Conservation (phyloP, 768 basidiomycete genomes). For the Lepiota venenata region DNA sequence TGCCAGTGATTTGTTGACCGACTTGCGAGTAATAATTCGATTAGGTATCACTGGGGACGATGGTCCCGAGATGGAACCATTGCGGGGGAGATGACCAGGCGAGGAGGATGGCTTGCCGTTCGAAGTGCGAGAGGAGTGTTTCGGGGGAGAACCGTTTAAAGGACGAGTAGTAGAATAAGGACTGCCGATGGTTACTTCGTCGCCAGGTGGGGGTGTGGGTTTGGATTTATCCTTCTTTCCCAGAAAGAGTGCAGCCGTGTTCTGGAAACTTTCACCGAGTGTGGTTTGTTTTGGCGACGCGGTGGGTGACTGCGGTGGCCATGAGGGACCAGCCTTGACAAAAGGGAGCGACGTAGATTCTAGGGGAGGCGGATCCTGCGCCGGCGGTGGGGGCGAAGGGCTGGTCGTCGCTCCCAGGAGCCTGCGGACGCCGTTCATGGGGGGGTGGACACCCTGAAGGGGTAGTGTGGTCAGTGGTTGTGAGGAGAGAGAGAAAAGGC, state of each 20-base stretch:
- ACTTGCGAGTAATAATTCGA: slow-evolving; percentile 30
- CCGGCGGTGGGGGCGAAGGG: slow-evolving; percentile 27
- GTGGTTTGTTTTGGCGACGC: slow-evolving; percentile 18
- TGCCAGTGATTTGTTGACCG: slow-evolving; percentile 26
- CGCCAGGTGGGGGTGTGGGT: slow-evolving; percentile 21
- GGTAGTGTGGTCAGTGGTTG: slow-evolving; percentile 10
- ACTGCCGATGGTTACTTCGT: slow-evolving; percentile 19
- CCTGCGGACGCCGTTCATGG: slow-evolving; percentile 73
- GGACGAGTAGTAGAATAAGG: slow-evolving; percentile 9
- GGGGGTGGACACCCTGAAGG: slow-evolving; percentile 14
- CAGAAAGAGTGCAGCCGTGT: slow-evolving; percentile 44
- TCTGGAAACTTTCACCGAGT: slow-evolving; percentile 28
- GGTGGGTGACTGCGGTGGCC: slow-evolving; percentile 43
- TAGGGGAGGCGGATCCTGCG: slow-evolving; percentile 20
- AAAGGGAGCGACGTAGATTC: slow-evolving; percentile 16
- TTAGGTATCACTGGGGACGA: slow-evolving; percentile 30
- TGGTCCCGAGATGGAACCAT: slow-evolving; percentile 4
- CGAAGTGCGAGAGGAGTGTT: neutral
- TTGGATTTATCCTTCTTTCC: slow-evolving; percentile 47
- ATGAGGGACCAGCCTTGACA: slow-evolving; percentile 31
- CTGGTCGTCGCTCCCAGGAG: slow-evolving; percentile 43
- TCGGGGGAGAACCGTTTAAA: slow-evolving; percentile 7
- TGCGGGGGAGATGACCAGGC: slow-evolving; percentile 2
- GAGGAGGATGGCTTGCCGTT: neutral
- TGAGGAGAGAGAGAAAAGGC: slow-evolving; percentile 8